phyloP scores from a whole-genome alignment of 1,284 basidiomycete genomes.

The Tremellales sp. region DNA sequence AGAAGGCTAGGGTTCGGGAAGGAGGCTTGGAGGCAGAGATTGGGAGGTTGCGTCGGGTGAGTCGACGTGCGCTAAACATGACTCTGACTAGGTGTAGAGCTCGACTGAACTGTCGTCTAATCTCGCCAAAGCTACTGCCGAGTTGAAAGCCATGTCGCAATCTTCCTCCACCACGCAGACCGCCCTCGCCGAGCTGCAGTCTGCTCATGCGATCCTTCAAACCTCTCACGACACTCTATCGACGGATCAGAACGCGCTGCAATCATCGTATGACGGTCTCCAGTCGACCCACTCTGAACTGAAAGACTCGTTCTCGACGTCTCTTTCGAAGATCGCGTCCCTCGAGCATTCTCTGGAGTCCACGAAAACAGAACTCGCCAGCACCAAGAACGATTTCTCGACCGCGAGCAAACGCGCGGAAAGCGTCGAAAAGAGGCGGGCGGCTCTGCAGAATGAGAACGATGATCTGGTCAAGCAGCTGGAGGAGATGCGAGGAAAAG shows the following conservation, averaged over 20 bases:
- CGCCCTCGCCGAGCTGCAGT: slow-evolving; percentile 17
- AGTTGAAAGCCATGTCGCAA: slow-evolving; percentile 17
- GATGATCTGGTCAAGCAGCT: slow-evolving; percentile 45
- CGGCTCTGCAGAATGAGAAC: slow-evolving; percentile 45
- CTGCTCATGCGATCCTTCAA: slow-evolving; percentile 17
- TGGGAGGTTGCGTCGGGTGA: slow-evolving; percentile 42
- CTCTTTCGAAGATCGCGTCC: slow-evolving; percentile 1
- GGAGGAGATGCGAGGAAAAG: slow-evolving; percentile 44
- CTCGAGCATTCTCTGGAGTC: slow-evolving; percentile 16
- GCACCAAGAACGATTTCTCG: slow-evolving; percentile 20
- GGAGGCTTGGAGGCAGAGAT: slow-evolving; percentile 45
- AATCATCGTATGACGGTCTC: slow-evolving; percentile 9
- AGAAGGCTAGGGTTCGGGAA: slow-evolving; percentile 41
- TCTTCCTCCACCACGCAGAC: slow-evolving; percentile 8
- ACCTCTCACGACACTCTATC: slow-evolving; percentile 15
- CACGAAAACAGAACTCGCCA: slow-evolving; percentile 22
- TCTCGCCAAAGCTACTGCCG: slow-evolving; percentile 12
- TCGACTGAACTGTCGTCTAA: slow-evolving; percentile 23
- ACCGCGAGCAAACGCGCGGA: slow-evolving; percentile 37
- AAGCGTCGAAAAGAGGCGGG: slow-evolving; percentile 36
- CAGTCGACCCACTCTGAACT: slow-evolving; percentile 7
- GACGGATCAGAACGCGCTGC: slow-evolving; percentile 14
- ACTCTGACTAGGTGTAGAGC: slow-evolving; percentile 5
- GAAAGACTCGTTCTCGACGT: slow-evolving; percentile 3
- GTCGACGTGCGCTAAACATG: slow-evolving; percentile 10